phyloP scores from a whole-genome alignment of 202 grass and related monocot species.

The Setaria italica region DNA sequence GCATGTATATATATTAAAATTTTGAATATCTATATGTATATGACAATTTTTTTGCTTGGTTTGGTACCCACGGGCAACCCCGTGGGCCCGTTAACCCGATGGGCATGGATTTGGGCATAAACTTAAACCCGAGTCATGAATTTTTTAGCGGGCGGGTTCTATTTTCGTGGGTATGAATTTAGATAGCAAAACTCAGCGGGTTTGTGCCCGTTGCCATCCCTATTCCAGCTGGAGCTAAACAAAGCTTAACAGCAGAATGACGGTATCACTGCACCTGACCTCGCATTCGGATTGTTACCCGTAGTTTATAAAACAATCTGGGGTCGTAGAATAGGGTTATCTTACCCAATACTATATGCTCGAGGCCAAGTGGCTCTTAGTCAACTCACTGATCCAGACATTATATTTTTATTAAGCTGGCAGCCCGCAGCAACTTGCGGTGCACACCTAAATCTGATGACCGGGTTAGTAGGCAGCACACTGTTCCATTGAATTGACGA shows the following conservation, averaged over 20 bases:
- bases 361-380: conserved; percentile 32
- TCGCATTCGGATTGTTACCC: not conserved
- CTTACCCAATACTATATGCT: conserved; percentile 31
- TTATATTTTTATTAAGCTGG: not conserved
- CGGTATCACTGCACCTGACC: conserved; percentile 16
- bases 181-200: too few relatives aligned
- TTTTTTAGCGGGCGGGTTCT: too few relatives aligned
- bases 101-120: too few relatives aligned
- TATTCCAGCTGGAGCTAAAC: not conserved
- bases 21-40: too few relatives aligned
- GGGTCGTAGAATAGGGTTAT: conserved; percentile 51
- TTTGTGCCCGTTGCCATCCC: too few relatives aligned
- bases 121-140: too few relatives aligned
- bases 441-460: not conserved
- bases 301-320: not conserved
- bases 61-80: too few relatives aligned
- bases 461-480: not conserved
- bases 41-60: too few relatives aligned
- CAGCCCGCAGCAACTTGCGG: not conserved
- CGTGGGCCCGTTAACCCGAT: too few relatives aligned
- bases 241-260: not conserved
- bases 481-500: not conserved
- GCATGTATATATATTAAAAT: too few relatives aligned
- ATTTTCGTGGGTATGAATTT: too few relatives aligned
- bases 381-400: conserved; percentile 34